Base-by-base conservation (phyloP, 176 grass and related monocot genomes). In the Tillandsia leiboldiana region DNA sequence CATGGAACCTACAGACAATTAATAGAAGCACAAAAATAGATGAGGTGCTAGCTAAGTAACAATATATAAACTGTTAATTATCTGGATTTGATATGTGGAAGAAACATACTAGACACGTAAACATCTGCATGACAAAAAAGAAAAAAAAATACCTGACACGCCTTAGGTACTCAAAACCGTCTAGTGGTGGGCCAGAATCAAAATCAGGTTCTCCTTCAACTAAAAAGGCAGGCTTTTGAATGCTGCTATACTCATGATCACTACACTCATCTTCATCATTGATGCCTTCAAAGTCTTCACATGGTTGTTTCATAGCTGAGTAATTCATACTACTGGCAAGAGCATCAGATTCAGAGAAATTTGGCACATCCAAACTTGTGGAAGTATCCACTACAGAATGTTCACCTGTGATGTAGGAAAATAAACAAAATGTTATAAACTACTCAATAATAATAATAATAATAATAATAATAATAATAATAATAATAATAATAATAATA, bases 201-300 rank as follows among this genome's bases (percentile, higher is more conserved):
- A 97, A 92, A 79, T 97, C 89, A 73, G 93, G 89, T 13, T 97
- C 93, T 49, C 93, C 93, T 51, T 90, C 86, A 49, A 97, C 74
- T 1, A 75, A 64, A 87, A 96, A 89, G 0, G 93, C 93, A 13
- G 83, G 88, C 73, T 82, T 96, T 53, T 86, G 61, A 77, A 96
- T 90, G n/a, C 86, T 84, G 0, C 81, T 71, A 50, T 83, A 84
- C 15, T 83, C 86, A 83, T 90, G 81, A 11, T 92, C 86, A 56
- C 87, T 89, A 10, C 70, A 78, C 26, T 84, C 80, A 3, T 91
- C 78, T 64, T 63, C 85, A 57, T 53, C 72, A 20, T 83, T 76
- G 11, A 48, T 56, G 56, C 23, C 24, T 77, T 52, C 85, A 74
- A 12, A 76, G 29, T 80, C 71, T 79, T 50, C 65, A 52, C 59